These are phyloP conservation scores for Tylopilus sp. DNA, from an alignment of 768 basidiomycete genomes.

Conservation along the genomic window DNA sequence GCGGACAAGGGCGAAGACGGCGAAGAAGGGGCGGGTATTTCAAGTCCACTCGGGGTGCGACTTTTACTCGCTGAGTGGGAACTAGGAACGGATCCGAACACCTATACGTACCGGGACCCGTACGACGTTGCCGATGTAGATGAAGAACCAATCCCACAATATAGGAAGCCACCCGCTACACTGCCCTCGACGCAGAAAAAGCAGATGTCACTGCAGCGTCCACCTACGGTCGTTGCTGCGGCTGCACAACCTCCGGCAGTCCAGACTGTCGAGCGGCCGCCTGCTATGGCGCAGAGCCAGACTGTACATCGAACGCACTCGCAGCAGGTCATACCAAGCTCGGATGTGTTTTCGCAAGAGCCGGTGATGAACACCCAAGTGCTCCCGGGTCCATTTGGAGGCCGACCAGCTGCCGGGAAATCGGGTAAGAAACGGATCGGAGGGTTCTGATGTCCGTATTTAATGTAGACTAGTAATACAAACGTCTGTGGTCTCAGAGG, in stretches of 20 bases:
- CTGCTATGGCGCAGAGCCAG: constrained; percentile 7
- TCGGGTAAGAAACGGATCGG: constrained; percentile 63
- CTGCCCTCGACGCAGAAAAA: constrained; percentile 19
- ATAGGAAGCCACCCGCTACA: constrained; percentile 7
- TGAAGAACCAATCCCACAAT: constrained; percentile 8
- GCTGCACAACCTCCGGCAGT: constrained; percentile 21
- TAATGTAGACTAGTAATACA: not conserved
- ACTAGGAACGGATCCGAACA: constrained; percentile 46
- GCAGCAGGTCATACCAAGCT: constrained; percentile 11
- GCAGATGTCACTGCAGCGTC: constrained; percentile 26
- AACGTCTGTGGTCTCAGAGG: not conserved
- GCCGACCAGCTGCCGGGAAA: constrained; percentile 46
- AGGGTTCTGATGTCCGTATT: constrained; percentile 53
- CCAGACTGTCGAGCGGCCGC: constrained; percentile 1
- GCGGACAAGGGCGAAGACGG: constrained; percentile 20
- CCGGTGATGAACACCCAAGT: constrained; percentile 63
- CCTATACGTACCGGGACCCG: constrained; percentile 53
- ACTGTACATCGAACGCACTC: constrained; percentile 15
- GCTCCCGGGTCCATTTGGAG: constrained; percentile 68
- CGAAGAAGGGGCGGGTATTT: constrained; percentile 20
- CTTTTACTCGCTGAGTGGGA: constrained; percentile 70
- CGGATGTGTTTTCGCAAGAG: constrained; percentile 37
- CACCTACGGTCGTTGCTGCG: constrained; percentile 39
- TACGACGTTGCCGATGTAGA: constrained; percentile 40
- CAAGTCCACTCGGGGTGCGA: constrained; percentile 51